Conservation (phyloP, 208 protist species). For the Leishmania martiniquensis region DNA sequence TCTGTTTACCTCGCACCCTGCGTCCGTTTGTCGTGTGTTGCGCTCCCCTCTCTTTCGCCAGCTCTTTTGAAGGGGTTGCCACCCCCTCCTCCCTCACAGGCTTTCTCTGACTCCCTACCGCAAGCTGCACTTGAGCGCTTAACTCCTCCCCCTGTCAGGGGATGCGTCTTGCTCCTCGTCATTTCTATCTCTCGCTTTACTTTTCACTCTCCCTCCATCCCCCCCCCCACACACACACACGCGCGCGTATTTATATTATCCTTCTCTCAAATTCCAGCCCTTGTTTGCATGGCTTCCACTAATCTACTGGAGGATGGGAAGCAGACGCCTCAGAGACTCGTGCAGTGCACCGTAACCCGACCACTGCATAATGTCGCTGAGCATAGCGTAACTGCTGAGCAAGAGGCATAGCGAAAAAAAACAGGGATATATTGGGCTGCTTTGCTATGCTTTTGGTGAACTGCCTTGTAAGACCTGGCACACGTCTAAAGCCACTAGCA, state of each 20-base stretch:
- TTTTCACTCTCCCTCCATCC: constrained; percentile 8
- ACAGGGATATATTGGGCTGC: not conserved
- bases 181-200: not conserved
- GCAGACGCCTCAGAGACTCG: constrained; percentile 1
- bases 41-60: not conserved
- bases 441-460: constrained; percentile 8
- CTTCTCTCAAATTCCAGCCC: not conserved
- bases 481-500: not conserved
- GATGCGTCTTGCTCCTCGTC: constrained; percentile 1
- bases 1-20: not conserved
- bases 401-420: not conserved
- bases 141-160: not conserved
- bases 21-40: not conserved
- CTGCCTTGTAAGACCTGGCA: not conserved
- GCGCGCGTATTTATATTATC: not conserved
- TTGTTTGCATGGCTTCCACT: not conserved
- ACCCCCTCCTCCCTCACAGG: not conserved
- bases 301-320: not conserved
- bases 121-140: not conserved
- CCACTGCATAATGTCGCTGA: constrained; percentile 18
- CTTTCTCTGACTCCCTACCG: not conserved
- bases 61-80: not conserved
- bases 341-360: constrained; percentile 28
- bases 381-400: not conserved
- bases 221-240: not conserved